Evolutionary conservation across 2,329 filamentous ascomycete genomes (phyloP), one percentile per base, ranked within the genome.

Genomic region (Aspergillus proliferans): DNA sequence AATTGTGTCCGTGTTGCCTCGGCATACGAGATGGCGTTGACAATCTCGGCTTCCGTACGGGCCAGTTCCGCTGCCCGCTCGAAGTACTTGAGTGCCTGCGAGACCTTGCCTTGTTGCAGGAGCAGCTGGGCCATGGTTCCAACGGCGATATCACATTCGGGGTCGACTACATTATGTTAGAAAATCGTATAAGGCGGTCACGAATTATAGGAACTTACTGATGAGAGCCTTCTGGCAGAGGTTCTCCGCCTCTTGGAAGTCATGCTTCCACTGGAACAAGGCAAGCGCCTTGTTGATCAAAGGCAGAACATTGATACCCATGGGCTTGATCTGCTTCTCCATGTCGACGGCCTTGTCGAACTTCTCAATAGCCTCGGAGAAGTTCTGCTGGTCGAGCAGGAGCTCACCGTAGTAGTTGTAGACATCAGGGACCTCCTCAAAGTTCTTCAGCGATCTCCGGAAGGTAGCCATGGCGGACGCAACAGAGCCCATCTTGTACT

Each of bases 401-500:
- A 98, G 81, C 76, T 98, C 93, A 63, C 93, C 93, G 65, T 95
- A 97, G 81, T 98, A 98, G 80, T 98, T 98, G 80, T 97, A 98
- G 38, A 97, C 93, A 66, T 98, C 93, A 5, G 92, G 91, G 9
- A 95, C 88, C 67, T 92, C 88, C 65, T 90, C 87, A 67, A 98
- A 98, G 75, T 95, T 96, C 85, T 97, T 98, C 71, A 96, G 91
- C 72, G 90, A 95, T 55, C 91, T 82, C 61, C 92, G 84, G 84
- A 98, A 97, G 5, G 93, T 98, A 33, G 93, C 92, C 90, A 97
- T 97, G 43, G 91, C 95, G 7, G 91, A 96, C 6, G 93, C 93
- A 50, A 98, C 87, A 26, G 89, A 95, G 59, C 93, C 93, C 87
- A 97, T 94, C 84, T 98, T 98, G 79, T 98, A 98, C 74, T 98